Base-by-base conservation (phyloP, 1,284 basidiomycete species). In the Spongiforma sp. region DNA sequence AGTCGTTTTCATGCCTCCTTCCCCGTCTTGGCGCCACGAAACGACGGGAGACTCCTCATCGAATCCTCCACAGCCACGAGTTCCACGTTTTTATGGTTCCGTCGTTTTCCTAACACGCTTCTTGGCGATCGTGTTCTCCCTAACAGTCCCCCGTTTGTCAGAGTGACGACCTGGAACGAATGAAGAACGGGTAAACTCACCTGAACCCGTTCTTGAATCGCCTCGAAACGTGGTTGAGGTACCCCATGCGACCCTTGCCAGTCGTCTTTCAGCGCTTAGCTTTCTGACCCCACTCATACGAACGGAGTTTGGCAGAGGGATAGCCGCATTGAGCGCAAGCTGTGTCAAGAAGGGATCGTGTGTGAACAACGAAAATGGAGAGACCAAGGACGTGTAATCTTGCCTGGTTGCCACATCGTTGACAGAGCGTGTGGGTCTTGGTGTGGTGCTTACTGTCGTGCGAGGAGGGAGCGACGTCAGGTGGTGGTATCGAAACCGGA, bases 251-350 rank as follows among this genome's bases (percentile, higher is more conserved):
- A 71, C 97, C 97, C 73, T 97, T 96, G 73, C 97, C 97, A 70
- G 96, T 96, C 62, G 96, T 98, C 90, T 98, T 97, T 90, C 97
- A 92, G 84, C 97, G 92, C 90, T 99, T 98, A 66, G 96, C 97
- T 89, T 99, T 99, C 80, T 91, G 87, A 73, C 95, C 95, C 97
- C 97, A 99, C 83, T 99, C 93, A 83, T 90, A 99, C 75, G 94
- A 96, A 78, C 97, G 91, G 76, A 96, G 84, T 85, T 96, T 99
- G 68, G 97, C 96, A 65, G 94, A 84, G 62, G 97, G 97, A 85
- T 96, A 99, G 65, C 97, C 98, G 80, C 98, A 99, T 79, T 95
- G 92, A 60, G 92, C 93, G 82, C 97, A 99, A 70, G 91, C 95
- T 96, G 36, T 30, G 9, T 34, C 52, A 32, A 8, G 8, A 1